phyloP scores from a whole-genome alignment of 2,329 filamentous ascomycete genomes.

The Ascochyta fabae region DNA sequence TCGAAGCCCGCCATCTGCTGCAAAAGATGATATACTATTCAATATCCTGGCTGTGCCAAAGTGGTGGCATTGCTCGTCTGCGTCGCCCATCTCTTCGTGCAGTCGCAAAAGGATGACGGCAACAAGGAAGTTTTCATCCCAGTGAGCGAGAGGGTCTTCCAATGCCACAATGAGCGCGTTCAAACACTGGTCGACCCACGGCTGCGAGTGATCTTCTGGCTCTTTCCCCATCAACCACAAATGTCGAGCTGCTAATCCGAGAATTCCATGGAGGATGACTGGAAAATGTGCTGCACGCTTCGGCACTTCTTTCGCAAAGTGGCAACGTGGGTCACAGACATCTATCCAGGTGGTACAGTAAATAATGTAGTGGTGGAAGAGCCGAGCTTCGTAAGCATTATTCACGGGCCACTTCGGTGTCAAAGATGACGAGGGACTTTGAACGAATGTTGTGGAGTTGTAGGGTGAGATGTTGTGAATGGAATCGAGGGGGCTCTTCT shows the following conservation, averaged over 20 bases:
- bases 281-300: slow-evolving; percentile 55
- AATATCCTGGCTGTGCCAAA: slow-evolving; percentile 50
- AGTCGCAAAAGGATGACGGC: slow-evolving; percentile 58
- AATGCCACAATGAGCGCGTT: slow-evolving; percentile 56
- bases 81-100: slow-evolving; percentile 56
- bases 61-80: slow-evolving; percentile 50
- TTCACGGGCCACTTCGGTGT: slow-evolving; percentile 33
- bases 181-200: slow-evolving; percentile 56
- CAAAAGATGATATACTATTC: slow-evolving; percentile 48
- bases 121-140: slow-evolving; percentile 56
- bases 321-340: slow-evolving; percentile 32
- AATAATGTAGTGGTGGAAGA: slow-evolving; percentile 40
- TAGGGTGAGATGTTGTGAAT: slow-evolving; percentile 34
- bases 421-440: slow-evolving; percentile 29
- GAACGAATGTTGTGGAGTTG: slow-evolving; percentile 31
- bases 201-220: slow-evolving; percentile 52
- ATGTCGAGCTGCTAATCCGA: slow-evolving; percentile 56
- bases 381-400: slow-evolving; percentile 32
- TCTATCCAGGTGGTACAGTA: slow-evolving; percentile 41
- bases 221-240: slow-evolving; percentile 49
- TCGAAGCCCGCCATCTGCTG: slow-evolving; percentile 48
- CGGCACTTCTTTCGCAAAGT: slow-evolving; percentile 56
- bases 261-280: slow-evolving; percentile 56
- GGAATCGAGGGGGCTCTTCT: slow-evolving; percentile 24
- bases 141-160: slow-evolving; percentile 50